phyloP scores from a whole-genome alignment of 1,284 basidiomycete species.

The Naganishia liquefaciens region DNA sequence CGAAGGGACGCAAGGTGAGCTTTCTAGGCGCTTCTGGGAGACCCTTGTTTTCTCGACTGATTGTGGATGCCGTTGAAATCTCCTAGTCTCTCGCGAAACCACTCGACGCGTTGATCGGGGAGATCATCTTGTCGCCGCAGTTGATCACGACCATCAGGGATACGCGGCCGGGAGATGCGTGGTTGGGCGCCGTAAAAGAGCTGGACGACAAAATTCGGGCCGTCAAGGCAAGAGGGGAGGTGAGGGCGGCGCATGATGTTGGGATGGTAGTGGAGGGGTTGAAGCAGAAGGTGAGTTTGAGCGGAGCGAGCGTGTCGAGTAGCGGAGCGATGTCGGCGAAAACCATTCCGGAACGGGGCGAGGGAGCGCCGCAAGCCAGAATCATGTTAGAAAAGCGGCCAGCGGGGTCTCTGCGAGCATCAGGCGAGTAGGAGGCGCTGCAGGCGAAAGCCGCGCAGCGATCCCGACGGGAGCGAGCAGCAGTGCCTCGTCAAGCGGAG shows the following conservation, averaged over 20 bases:
- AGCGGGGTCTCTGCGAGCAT: conserved; percentile 5
- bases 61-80: not conserved
- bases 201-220: conserved; percentile 74
- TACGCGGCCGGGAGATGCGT: conserved; percentile 74
- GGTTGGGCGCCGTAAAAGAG: conserved; percentile 76
- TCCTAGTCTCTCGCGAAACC: conserved; percentile 81
- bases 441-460: no score
- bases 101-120: conserved; percentile 73
- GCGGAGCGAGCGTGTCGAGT: not conserved
- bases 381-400: not conserved
- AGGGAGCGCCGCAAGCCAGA: no score
- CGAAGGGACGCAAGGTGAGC: conserved; percentile 77
- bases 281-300: conserved; percentile 73
- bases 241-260: conserved; percentile 80
- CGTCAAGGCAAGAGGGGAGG: conserved; percentile 66
- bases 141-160: conserved; percentile 80
- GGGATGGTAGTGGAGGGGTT: conserved; percentile 80
- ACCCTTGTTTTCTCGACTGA: conserved; percentile 12
- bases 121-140: conserved; percentile 78
- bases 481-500: not conserved
- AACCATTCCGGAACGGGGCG: not conserved
- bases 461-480: no score
- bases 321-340: no score
- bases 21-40: not conserved
- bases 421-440: no score